Evolutionary conservation across 2,329 filamentous ascomycete species (phyloP), one percentile per base, ranked within the genome.

Genomic region (Lecanosticta acicola): DNA sequence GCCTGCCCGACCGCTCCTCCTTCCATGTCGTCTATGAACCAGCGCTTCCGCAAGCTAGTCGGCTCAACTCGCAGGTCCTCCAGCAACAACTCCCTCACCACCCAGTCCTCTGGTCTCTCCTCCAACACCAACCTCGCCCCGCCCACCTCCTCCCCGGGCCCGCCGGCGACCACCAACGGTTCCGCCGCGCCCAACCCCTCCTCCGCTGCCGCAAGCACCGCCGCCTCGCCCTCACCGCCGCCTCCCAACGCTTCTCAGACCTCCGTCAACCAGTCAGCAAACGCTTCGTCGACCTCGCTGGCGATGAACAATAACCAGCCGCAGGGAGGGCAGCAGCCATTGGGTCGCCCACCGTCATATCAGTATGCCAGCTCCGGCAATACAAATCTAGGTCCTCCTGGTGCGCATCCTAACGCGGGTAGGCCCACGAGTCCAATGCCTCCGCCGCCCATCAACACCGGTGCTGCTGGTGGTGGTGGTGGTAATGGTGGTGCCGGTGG

Each of bases 31-130:
- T 86, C 81, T 77, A 79, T 85, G 80, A 87, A 86, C 76, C 79
- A 80, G 68, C 81, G 84, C 71, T 80, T 87, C 69, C 85, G 86
- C 76, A 79, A 79, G 76, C 78, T 88, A 73, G 83, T 85, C 72
- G 85, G 87, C 76, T 84, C 83, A 72, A 87, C 85, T 79, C 83
- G 85, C 71, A 85, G 82, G 75, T 75, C 75, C 24, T 29, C 24
- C 59, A 75, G 73, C 66, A 73, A 68, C 66, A 67, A 59, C 43
- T 55, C 49, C 43, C 46, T 87, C 69, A 85, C 86, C 77, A 78
- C 79, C 76, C 79, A 87, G 73, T 82, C 83, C 72, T 73, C 72
- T 59, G 73, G 73, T 64, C 72, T 67, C 64, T 66, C 61, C 53
- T 63, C 54, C 56, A 62, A 59, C 54, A 64, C 64, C 51, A 66